Percentiles rank a stretch among this genome's conserved stretches.
These are phyloP conservation scores for Mycena polygramma DNA, from an alignment of 768 basidiomycete species.

Conservation along the genomic window DNA sequence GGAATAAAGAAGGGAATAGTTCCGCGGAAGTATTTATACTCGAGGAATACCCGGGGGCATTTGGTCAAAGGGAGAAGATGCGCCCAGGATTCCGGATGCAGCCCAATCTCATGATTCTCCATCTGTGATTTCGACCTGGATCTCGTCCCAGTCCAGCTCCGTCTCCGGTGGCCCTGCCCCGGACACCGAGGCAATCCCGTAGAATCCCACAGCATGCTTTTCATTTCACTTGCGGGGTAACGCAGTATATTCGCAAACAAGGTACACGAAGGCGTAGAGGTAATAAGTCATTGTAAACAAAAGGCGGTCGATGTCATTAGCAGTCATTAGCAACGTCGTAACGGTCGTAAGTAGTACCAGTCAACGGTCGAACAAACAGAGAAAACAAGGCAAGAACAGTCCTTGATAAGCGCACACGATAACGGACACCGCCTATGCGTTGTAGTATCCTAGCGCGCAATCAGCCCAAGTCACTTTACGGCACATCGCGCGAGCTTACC, in stretches of 20 bases:
- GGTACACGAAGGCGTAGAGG: conserved; percentile 39
- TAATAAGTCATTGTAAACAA: conserved; percentile 45
- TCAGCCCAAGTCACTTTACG: conserved; percentile 40
- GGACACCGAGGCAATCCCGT: conserved; percentile 32
- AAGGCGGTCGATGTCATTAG: conserved; percentile 42
- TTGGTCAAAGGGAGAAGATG: conserved; percentile 4
- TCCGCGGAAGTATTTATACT: conserved; percentile 40
- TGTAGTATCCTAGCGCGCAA: conserved; percentile 62
- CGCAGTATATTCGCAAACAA: conserved; percentile 37
- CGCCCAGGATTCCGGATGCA: conserved; percentile 21
- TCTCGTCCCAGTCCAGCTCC: conserved; percentile 12
- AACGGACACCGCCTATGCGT: conserved; percentile 53
- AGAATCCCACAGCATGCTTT: conserved; percentile 37
- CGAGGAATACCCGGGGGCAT: conserved; percentile 21
- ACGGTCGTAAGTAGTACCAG: conserved; percentile 32
- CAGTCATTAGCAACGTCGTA: conserved; percentile 44
- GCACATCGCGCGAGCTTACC: conserved; percentile 57
- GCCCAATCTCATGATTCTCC: conserved; percentile 12
- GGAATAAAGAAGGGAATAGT: conserved; percentile 44
- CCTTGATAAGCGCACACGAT: conserved; percentile 37
- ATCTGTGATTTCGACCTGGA: neutral
- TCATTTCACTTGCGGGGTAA: conserved; percentile 30
- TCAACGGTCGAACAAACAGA: conserved; percentile 43
- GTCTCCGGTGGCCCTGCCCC: conserved; percentile 20
- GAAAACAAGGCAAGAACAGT: conserved; percentile 43